Base-by-base conservation (phyloP, 2,329 filamentous ascomycete species). In the Sporothrix brasiliensis region DNA sequence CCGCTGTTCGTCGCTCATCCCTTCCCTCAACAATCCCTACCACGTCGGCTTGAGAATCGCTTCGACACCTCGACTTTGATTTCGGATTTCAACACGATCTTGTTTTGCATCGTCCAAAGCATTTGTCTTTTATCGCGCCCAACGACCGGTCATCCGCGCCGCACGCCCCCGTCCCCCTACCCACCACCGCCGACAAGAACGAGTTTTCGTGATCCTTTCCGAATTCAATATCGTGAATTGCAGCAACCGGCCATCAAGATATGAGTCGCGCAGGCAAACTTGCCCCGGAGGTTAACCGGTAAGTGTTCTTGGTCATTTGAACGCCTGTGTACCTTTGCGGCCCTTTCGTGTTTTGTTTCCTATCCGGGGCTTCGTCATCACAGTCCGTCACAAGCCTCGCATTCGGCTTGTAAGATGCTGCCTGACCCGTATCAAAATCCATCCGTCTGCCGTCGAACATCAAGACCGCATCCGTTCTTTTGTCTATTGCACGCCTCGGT, bases 251-350 rank as follows among this genome's bases (percentile, higher is more conserved):
- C 78, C 81, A 83, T 84, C 86, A 89, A 93, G 91, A 89, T 90
- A 97, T 97, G 93, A 96, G 91, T 93, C 91, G 92, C 85, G 90
- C 89, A 86, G 91, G 90, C 85, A 98, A 97, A 89, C 91, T 98
- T 88, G 94, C 94, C 85, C 94, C 95, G 84, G 95, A 99, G 92
- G 94, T 97, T 86, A 98, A 98, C 87, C 91, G 93, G 93, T 96
- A 85, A 56, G 73, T 74, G 53, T 19, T 11, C 34, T 13, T 21
- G 39, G 49, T 16, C 27, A n/a, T 60, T 30, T 47, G 3, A 24
- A 9, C 49, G 27, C 44, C 34, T 6, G 21, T 13, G 49, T 16
- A 24, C 50, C 53, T 30, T 71, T 61, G 58, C 27, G 19, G 53
- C 21, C 21, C 47, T 34, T 34, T 34, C 65, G 14, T 68, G n/a